phyloP scores from a whole-genome alignment of 345 rosid species.

The Rhizophora mangle region DNA sequence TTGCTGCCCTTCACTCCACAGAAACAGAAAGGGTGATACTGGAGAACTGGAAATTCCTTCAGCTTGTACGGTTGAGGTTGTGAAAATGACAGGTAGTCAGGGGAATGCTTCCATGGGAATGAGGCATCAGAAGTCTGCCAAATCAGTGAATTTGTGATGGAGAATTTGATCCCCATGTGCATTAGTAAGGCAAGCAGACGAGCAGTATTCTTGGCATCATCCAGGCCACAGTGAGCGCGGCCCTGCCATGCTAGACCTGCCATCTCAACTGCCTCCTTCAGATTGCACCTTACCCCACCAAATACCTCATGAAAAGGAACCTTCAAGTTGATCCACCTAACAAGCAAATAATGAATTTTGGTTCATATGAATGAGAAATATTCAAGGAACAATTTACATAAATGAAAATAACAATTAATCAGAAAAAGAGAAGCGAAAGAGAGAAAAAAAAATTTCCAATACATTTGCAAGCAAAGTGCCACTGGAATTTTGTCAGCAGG shows the following conservation, averaged over 20 bases:
- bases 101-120: conserved; percentile 21
- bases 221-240: conserved; percentile 45
- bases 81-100: conserved; percentile 11
- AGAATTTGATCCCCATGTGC: conserved; percentile 36
- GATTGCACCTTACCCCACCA: conserved; percentile 38
- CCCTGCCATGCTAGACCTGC: conserved; percentile 48
- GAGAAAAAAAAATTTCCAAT: background rate
- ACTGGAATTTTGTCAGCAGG: background rate
- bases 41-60: conserved; percentile 24
- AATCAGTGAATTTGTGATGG: conserved; percentile 38
- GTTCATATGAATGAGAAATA: background rate
- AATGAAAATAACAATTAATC: background rate
- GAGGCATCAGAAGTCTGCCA: conserved; percentile 26
- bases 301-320: conserved; percentile 39
- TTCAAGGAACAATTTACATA: background rate
- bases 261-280: conserved; percentile 45
- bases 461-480: background rate
- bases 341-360: background rate
- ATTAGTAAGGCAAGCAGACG: conserved; percentile 35
- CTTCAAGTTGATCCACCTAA: conserved; percentile 47
- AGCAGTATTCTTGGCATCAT: conserved; percentile 49
- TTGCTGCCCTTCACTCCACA: conserved; percentile 41
- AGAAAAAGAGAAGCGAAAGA: background rate
- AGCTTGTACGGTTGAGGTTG: conserved; percentile 19
- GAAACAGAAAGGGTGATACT: conserved; percentile 36